Percentiles rank a stretch among this genome's conserved stretches.
phyloP scores from a whole-genome alignment of 129 eudicot species.

The Sambucus nigra region DNA sequence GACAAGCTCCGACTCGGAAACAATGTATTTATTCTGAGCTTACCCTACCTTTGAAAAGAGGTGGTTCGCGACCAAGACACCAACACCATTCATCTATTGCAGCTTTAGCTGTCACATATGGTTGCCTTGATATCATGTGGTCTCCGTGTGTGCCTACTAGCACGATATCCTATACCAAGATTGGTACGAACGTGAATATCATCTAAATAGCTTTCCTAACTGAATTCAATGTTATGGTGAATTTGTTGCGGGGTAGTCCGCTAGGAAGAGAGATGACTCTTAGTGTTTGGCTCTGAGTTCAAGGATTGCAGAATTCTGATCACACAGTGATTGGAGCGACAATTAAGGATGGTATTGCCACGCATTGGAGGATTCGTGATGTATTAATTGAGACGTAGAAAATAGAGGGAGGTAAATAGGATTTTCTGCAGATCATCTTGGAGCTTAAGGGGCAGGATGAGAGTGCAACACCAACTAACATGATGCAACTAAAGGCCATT shows the following conservation, averaged over 20 bases:
- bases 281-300: too few species aligned
- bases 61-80: too few species aligned
- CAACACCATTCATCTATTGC: too few species aligned
- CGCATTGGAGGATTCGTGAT: background rate
- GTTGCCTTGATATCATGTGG: too few species aligned
- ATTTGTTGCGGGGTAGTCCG: background rate
- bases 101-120: too few species aligned
- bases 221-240: background rate
- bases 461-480: background rate
- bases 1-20: conserved; percentile 21
- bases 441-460: conserved; percentile 20
- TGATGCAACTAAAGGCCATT: conserved; percentile 19
- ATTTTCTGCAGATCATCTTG: conserved; percentile 21
- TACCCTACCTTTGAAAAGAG: too few species aligned
- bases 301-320: too few species aligned
- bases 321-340: conserved; percentile 11
- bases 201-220: too few species aligned
- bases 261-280: background rate
- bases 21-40: conserved; percentile 5
- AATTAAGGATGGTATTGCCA: conserved; percentile 4
- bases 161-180: too few species aligned
- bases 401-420: conserved; percentile 12
- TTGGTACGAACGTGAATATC: too few species aligned
- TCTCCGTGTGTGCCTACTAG: too few species aligned
- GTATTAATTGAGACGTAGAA: background rate